Conservation (phyloP, 2,329 filamentous ascomycete genomes). For the Reticulascus tulasneorum region DNA sequence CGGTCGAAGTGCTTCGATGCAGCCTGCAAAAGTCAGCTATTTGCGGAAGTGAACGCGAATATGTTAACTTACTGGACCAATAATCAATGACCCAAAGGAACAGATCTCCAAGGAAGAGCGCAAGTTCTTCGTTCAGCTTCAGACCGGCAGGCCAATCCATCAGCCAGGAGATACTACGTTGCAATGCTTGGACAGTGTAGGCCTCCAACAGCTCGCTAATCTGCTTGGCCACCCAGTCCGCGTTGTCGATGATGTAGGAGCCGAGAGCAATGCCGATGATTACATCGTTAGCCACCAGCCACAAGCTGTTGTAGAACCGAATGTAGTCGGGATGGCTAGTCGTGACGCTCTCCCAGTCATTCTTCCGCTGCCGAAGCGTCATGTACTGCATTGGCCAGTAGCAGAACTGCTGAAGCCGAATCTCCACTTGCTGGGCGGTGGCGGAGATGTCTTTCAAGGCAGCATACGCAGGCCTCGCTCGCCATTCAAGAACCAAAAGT, state of each 20-base stretch:
- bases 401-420: slow-evolving; percentile 94
- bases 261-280: slow-evolving; percentile 97
- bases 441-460: slow-evolving; percentile 94
- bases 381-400: slow-evolving; percentile 98
- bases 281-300: slow-evolving; percentile 97
- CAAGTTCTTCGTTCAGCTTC: slow-evolving; percentile 92
- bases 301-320: slow-evolving; percentile 96
- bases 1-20: slow-evolving; percentile 73
- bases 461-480: slow-evolving; percentile 69
- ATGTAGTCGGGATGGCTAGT: slow-evolving; percentile 97
- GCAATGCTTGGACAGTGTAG: slow-evolving; percentile 86
- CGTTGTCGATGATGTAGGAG: slow-evolving; percentile 95
- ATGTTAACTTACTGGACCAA: slow-evolving; percentile 70
- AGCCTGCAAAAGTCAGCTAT: slow-evolving; percentile 46
- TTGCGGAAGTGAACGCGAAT: not conserved
- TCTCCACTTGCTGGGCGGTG: slow-evolving; percentile 95
- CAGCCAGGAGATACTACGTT: slow-evolving; percentile 87
- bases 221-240: slow-evolving; percentile 73
- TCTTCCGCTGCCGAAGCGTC: slow-evolving; percentile 81
- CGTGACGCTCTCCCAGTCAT: slow-evolving; percentile 93
- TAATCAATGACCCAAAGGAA: slow-evolving; percentile 99
- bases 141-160: slow-evolving; percentile 94
- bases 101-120: slow-evolving; percentile 87
- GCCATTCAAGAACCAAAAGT: slow-evolving; percentile 79
- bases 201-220: slow-evolving; percentile 71